phyloP scores from a whole-genome alignment of 2,329 filamentous ascomycete species.

The Paecilomyces sp. region DNA sequence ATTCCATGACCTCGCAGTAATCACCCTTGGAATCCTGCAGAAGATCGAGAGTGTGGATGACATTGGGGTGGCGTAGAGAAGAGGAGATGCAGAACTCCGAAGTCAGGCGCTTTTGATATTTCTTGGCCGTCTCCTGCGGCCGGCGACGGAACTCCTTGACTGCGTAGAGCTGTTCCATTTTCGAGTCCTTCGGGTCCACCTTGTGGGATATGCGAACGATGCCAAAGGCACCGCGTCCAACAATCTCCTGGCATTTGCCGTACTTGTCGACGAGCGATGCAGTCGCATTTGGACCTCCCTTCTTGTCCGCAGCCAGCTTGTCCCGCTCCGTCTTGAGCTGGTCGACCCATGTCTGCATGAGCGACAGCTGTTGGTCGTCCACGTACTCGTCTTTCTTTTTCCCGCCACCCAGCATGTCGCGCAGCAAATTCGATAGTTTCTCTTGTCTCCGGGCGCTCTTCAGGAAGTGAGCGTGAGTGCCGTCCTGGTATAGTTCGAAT shows the following conservation, averaged over 20 bases:
- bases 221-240: conserved; percentile 92
- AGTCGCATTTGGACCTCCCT: conserved; percentile 64
- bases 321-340: conserved; percentile 85
- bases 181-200: conserved; percentile 69
- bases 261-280: conserved; percentile 90
- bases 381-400: conserved; percentile 62
- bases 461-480: conserved; percentile 78
- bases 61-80: conserved; percentile 90
- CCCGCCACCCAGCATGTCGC: conserved; percentile 71
- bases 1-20: conserved; percentile 99
- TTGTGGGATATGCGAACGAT: conserved; percentile 98
- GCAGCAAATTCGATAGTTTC: conserved; percentile 87
- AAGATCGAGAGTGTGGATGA: conserved; percentile 94
- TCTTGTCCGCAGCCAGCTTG: conserved; percentile 65
- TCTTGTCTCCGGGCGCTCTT: conserved; percentile 89
- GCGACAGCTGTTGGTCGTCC: conserved; percentile 67
- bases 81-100: conserved; percentile 99
- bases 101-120: conserved; percentile 94
- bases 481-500: conserved; percentile 56
- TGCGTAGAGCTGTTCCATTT: conserved; percentile 82
- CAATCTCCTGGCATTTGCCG: conserved; percentile 95
- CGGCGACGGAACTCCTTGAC: conserved; percentile 96
- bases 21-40: conserved; percentile 94
- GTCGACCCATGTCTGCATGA: conserved; percentile 95
- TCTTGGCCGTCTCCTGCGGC: conserved; percentile 90